A percentile compares a stretch with the other conserved stretches of the same genome.
phyloP scores from a whole-genome alignment of 176 grass and related monocot genomes.

The Saccharum spontaneum region DNA sequence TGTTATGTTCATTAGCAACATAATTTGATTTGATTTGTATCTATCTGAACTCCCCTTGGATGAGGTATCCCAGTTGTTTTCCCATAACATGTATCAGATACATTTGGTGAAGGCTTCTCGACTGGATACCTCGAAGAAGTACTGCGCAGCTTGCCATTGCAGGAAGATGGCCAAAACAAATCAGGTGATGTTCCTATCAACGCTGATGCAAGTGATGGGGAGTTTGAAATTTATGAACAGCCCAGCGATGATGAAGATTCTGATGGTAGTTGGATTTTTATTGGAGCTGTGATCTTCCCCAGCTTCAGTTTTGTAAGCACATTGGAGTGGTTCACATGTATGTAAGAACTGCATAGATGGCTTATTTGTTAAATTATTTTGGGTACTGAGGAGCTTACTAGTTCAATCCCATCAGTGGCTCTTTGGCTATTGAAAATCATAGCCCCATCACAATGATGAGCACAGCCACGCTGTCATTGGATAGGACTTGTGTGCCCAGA shows the following conservation, averaged over 20 bases:
- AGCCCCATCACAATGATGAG: no score
- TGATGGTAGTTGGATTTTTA: slow-evolving; percentile 23
- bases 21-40: no score
- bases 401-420: background rate
- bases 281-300: background rate
- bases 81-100: background rate
- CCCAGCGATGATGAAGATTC: slow-evolving; percentile 62
- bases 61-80: no score
- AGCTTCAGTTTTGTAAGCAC: background rate
- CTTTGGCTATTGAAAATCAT: no score
- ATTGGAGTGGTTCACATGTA: background rate
- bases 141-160: slow-evolving; percentile 60
- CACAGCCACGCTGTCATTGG: no score
- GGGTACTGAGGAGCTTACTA: background rate
- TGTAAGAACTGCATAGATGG: background rate
- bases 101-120: slow-evolving; percentile 49
- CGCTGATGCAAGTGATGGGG: slow-evolving; percentile 57
- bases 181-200: slow-evolving; percentile 10
- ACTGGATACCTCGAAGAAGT: slow-evolving; percentile 78
- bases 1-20: no score
- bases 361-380: background rate
- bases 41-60: no score
- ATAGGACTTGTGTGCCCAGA: no score
- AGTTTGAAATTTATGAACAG: slow-evolving; percentile 86
- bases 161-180: slow-evolving; percentile 37